Evolutionary conservation across 148 eudicot genomes (phyloP), one percentile per base, ranked within the genome.

Genomic region (Fallopia convolvulus): DNA sequence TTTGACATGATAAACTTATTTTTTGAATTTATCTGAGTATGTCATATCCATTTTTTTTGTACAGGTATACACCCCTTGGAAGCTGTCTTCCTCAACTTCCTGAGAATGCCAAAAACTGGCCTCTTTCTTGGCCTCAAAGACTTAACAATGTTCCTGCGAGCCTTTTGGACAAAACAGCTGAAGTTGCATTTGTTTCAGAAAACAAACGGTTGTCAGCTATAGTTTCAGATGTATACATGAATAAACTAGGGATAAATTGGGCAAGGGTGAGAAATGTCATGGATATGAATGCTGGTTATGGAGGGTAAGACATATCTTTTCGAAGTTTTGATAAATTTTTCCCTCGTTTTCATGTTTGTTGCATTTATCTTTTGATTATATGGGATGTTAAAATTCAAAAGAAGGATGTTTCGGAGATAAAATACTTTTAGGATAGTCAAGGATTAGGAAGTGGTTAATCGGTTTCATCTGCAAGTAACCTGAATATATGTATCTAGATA

Each of bases 211-310:
- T 97, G 98, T 80, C 89, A 44, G 79, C 87, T 41, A 81, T 93
- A 49, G 98, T 95, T 36, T 80, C 91, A 49, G 90, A 91, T 10
- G 85, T 90, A 68, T 95, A 95, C 80, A 70, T 89, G 46, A 83
- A 81, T 79, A 84, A 85, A 75, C 89, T 90, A 70, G 84, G 83
- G 70, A 80, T 95, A 48, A 85, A 90, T 79, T 95, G 98, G 99
- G 75, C 93, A 52, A 82, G 65, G 15, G 87, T 93, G 81, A 87
- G 99, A 58, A 95, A 95, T 79, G 97, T 91, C 10, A 91, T 95
- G 99, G 99, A 95, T 81, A 93, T 93, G 98, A 95, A 90, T 81
- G 93, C 99, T 72, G 86, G 89, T 82, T 87, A 87, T 82, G 99
- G 99, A 86, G 98, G 99, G 99, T 95, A 80, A 87, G 87, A 44